phyloP scores from a whole-genome alignment of 495 filamentous ascomycete species.

The Viridothelium virens region DNA sequence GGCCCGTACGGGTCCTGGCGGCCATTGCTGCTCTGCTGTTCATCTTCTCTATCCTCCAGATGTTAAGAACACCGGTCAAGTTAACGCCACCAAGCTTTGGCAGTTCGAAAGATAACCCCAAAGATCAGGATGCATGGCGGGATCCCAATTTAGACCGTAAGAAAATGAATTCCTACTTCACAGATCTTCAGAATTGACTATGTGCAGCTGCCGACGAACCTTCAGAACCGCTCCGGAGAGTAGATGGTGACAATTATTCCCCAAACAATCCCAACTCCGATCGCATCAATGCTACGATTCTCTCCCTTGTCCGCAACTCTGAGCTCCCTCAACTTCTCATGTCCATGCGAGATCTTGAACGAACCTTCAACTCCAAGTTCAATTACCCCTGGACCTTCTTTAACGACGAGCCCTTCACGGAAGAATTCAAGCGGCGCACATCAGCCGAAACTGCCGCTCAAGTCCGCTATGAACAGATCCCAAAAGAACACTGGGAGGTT shows the following conservation, averaged over 20 bases:
- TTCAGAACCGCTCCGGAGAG: slow-evolving; percentile 59
- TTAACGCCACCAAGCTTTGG: slow-evolving; percentile 31
- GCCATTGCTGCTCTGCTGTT: slow-evolving; percentile 61
- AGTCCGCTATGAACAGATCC: slow-evolving; percentile 78
- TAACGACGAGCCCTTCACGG: slow-evolving; percentile 86
- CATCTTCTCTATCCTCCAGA: slow-evolving; percentile 64
- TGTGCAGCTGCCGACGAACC: slow-evolving; percentile 72
- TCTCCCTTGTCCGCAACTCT: slow-evolving; percentile 87
- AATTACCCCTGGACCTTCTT: slow-evolving; percentile 99
- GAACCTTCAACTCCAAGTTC: slow-evolving; percentile 97
- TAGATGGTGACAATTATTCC: slow-evolving; percentile 59
- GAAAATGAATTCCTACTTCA: slow-evolving; percentile 25
- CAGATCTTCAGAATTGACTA: slow-evolving; percentile 11
- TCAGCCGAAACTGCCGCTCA: slow-evolving; percentile 73
- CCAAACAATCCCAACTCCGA: slow-evolving; percentile 64
- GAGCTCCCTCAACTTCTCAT: slow-evolving; percentile 76
- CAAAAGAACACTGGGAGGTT: slow-evolving; percentile 87
- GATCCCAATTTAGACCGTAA: slow-evolving; percentile 82
- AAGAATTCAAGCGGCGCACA: slow-evolving; percentile 83
- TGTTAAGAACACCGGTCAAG: slow-evolving; percentile 46
- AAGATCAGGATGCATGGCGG: slow-evolving; percentile 47
- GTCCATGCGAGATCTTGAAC: slow-evolving; percentile 83
- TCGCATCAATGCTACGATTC: slow-evolving; percentile 85
- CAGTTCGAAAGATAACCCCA: slow-evolving; percentile 40
- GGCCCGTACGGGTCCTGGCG: slow-evolving; percentile 70